Conservation (phyloP, 2,329 filamentous ascomycete genomes). For the Pseudohalonectria lignicola region DNA sequence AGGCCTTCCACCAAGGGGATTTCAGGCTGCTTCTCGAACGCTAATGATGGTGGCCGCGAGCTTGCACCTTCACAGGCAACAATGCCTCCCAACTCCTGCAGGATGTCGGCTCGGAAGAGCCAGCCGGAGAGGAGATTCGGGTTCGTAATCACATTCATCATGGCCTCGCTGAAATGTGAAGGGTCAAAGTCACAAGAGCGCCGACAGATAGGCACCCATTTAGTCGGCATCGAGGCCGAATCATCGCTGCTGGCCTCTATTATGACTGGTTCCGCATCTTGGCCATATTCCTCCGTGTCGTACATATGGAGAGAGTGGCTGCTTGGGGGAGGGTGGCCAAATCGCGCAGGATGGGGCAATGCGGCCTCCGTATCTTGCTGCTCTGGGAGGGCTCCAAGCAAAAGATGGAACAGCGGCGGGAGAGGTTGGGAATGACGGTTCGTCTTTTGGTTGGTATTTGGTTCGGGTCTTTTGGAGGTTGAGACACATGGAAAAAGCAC, state of each 20-base stretch:
- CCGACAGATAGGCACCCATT: slow-evolving; percentile 44
- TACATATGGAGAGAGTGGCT: no score
- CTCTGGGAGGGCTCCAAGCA: no score
- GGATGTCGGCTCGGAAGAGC: slow-evolving; percentile 68
- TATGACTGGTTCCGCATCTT: slow-evolving; percentile 6
- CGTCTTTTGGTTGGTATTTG: no score
- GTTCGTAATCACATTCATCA: slow-evolving; percentile 66
- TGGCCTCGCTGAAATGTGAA: slow-evolving; percentile 52
- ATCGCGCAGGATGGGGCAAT: no score
- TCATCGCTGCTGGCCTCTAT: background rate
- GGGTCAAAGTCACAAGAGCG: slow-evolving; percentile 52
- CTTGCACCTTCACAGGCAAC: background rate
- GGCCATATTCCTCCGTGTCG: slow-evolving; percentile 4
- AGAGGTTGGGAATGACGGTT: no score
- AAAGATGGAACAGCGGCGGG: no score
- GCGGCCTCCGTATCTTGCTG: no score
- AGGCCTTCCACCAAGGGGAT: slow-evolving; percentile 35
- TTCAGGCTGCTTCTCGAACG: slow-evolving; percentile 13
- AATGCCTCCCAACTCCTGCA: slow-evolving; percentile 15
- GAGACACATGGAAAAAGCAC: no score
- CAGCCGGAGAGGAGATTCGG: slow-evolving; percentile 71
- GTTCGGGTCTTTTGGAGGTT: no score
- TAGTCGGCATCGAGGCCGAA: background rate
- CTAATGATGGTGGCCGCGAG: slow-evolving; percentile 10
- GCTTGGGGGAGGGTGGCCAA: no score